A percentile compares a stretch with the other conserved stretches of the same genome.
Evolutionary conservation across 2,329 filamentous ascomycete genomes (phyloP).

Genomic region (Kalmusia sp.): DNA sequence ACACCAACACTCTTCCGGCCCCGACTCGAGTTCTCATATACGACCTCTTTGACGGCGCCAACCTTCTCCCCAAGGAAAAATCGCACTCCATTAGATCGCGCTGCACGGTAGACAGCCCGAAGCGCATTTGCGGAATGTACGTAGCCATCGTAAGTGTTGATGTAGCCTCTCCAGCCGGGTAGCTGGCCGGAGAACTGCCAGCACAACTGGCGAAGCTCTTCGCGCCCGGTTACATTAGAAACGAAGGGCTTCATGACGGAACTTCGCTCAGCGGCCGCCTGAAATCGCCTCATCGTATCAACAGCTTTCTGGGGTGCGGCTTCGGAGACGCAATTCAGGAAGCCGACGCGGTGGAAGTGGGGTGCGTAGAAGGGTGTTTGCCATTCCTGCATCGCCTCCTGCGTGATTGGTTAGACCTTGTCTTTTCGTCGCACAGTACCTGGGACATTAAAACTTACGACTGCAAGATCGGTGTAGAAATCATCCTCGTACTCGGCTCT

Average conservation of each 20-base stretch:
- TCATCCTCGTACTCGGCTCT: slow-evolving; percentile 65
- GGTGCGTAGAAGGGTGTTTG: slow-evolving; percentile 61
- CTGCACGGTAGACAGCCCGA: slow-evolving; percentile 53
- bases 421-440: background rate
- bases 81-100: slow-evolving; percentile 51
- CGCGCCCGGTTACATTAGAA: slow-evolving; percentile 39
- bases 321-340: slow-evolving; percentile 59
- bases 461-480: slow-evolving; percentile 62
- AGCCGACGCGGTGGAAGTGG: slow-evolving; percentile 60
- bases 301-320: slow-evolving; percentile 57
- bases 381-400: slow-evolving; percentile 63
- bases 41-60: slow-evolving; percentile 48
- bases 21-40: slow-evolving; percentile 40
- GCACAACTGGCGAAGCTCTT: slow-evolving; percentile 52
- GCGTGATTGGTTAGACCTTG: slow-evolving; percentile 1
- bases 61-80: slow-evolving; percentile 54
- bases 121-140: slow-evolving; percentile 63
- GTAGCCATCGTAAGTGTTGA: slow-evolving; percentile 65
- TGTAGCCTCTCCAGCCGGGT: slow-evolving; percentile 64
- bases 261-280: slow-evolving; percentile 49
- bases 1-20: slow-evolving; percentile 42
- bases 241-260: slow-evolving; percentile 53
- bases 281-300: slow-evolving; percentile 54
- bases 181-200: slow-evolving; percentile 59
- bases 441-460: slow-evolving; percentile 46